Evolutionary conservation across 2,329 filamentous ascomycete species (phyloP), one percentile per base, ranked within the genome.

Genomic region (Phoma herbarum): DNA sequence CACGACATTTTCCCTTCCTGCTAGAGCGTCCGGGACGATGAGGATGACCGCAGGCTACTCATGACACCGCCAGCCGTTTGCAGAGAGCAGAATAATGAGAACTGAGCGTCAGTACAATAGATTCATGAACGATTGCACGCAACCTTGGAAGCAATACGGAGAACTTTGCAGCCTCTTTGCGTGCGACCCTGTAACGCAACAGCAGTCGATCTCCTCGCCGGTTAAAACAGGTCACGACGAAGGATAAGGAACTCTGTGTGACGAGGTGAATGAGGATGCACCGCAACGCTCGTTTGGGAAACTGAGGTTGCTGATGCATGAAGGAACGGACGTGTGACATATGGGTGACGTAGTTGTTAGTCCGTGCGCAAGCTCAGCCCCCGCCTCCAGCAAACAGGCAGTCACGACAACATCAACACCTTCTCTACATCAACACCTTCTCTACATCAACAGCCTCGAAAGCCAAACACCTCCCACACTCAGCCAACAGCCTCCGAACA

Each of bases 271-370:
- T 23, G 18, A 18, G 20, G 23, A 20, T 20, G 37, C 9, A 41
- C 23, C 20, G 37, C 11, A 23, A 41, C 11, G 3, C 37, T 41
- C n/a, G 20, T 22, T 5, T 23, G 14, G 18, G 37, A 23, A 41
- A 41, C n/a, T 23, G 20, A 41, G 20, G 48, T n/a, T 47, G 43
- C 42, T 29, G 39, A 45, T 57, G 42, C 54, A 29, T 35, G 28
- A 29, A n/a, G 22, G n/a, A 44, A 28, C 12, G 28, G 20, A 39
- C 54, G 50, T 41, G 41, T 59, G 56, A 54, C 23, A 18, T 29
- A 16, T n/a, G 23, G 25, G 46, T 60, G 57, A 60, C 51, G 56
- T 59, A 56, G 6, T 35, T 44, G 55, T 35, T 44, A 49, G 43
- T 7, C 52, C 48, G 18, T 26, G 52, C 57, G 14, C 4, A 20